These are phyloP conservation scores for Flaveria linearis DNA, from an alignment of 129 eudicot genomes.

Conservation along the genomic window DNA sequence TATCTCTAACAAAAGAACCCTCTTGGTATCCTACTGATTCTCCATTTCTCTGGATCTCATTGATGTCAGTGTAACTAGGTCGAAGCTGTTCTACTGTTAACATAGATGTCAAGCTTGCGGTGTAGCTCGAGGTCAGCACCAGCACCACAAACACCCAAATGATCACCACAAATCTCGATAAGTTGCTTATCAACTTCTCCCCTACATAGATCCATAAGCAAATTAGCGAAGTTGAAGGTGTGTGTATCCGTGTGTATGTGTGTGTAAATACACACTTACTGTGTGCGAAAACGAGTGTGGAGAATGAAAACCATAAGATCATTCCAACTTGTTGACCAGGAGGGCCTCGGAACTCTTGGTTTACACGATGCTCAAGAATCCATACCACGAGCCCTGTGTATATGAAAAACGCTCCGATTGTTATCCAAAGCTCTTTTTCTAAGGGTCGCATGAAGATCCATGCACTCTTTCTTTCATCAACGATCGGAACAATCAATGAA, in stretches of 20 bases:
- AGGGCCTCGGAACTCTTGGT: constrained; percentile 14
- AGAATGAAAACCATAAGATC: constrained; percentile 18
- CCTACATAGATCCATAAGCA: constrained; percentile 24
- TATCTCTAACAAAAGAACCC: constrained; percentile 9
- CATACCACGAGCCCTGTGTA: constrained; percentile 20
- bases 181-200: constrained; percentile 40
- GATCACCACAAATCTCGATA: constrained; percentile 39
- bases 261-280: constrained; percentile 11
- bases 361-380: constrained; percentile 19
- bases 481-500: constrained; percentile 8
- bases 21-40: constrained; percentile 28
- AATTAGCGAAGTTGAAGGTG: background rate
- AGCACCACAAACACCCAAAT: constrained; percentile 39
- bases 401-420: constrained; percentile 7
- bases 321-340: constrained; percentile 10
- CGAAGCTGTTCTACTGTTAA: constrained; percentile 48
- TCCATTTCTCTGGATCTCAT: constrained; percentile 2
- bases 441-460: constrained; percentile 20
- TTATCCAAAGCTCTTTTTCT: constrained; percentile 20
- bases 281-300: constrained; percentile 17
- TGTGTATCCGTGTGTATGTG: background rate
- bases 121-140: constrained; percentile 50
- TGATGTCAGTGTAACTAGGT: constrained; percentile 5
- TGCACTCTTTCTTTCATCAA: constrained; percentile 17
- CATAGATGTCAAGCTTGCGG: constrained; percentile 54